A percentile compares a stretch with the other conserved stretches of the same genome.
Evolutionary conservation across 345 rosid species (phyloP).

Genomic region (Pistacia vera): DNA sequence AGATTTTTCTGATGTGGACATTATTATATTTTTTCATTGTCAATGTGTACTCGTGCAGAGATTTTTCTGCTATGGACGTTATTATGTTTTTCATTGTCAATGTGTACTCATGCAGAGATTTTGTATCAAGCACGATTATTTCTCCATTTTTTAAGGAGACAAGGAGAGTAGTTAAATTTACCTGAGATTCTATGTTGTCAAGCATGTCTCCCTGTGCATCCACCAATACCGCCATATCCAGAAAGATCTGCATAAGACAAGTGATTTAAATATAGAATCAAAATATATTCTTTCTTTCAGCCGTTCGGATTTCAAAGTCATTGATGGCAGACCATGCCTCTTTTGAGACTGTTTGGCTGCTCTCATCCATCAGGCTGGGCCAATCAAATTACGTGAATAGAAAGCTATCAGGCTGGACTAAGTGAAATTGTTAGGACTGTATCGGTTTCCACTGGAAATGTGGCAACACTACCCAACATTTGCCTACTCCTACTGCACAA

Average conservation of each 20-base stretch:
- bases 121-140: neutral
- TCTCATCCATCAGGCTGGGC: neutral
- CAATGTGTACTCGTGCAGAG: too few species aligned
- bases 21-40: too few species aligned
- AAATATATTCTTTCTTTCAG: slow-evolving; percentile 10
- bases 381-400: neutral
- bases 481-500: too few species aligned
- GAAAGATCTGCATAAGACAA: slow-evolving; percentile 61
- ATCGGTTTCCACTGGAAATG: too few species aligned
- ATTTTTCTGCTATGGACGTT: neutral
- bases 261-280: slow-evolving; percentile 1
- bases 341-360: neutral
- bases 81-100: too few species aligned
- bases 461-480: too few species aligned
- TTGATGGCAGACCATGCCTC: neutral
- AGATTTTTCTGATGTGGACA: too few species aligned
- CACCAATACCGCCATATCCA: slow-evolving; percentile 95
- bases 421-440: neutral
- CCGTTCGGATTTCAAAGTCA: neutral
- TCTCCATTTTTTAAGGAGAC: neutral
- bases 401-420: neutral
- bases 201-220: slow-evolving; percentile 95
- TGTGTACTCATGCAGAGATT: neutral
- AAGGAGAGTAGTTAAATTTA: slow-evolving; percentile 20
- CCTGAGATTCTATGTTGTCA: slow-evolving; percentile 91